These are phyloP conservation scores for Colletotrichum siamense DNA, from an alignment of 2,329 filamentous ascomycete genomes.

Conservation along the genomic window DNA sequence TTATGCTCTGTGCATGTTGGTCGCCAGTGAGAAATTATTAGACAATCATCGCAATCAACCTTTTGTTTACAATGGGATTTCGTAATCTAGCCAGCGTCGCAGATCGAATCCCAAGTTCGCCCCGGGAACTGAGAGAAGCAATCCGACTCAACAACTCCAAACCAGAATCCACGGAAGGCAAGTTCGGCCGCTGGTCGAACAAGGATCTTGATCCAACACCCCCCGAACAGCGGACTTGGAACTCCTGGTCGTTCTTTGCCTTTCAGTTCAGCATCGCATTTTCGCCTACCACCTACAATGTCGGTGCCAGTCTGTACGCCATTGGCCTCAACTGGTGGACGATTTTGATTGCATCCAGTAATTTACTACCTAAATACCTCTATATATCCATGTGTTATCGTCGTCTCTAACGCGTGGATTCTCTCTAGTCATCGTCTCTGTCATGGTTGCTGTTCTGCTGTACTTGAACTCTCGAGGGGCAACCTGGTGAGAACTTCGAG, in stretches of 20 bases:
- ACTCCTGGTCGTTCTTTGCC: not conserved
- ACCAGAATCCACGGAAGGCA: not conserved
- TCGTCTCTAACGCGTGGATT: not conserved
- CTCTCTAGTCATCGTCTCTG: not conserved
- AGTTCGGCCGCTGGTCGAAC: not conserved
- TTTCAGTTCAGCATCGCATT: not conserved
- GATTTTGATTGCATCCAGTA: not conserved
- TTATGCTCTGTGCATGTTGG: not conserved
- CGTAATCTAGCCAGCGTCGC: not conserved
- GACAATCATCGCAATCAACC: not conserved
- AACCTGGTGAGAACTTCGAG: not conserved
- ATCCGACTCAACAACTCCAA: not conserved
- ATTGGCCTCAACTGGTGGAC: constrained; percentile 7
- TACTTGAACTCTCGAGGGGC: not conserved
- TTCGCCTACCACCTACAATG: constrained; percentile 4
- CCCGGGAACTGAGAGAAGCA: not conserved
- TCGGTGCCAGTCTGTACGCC: constrained; percentile 3
- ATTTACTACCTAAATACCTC: not conserved
- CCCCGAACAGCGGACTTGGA: not conserved
- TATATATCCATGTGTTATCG: not conserved
- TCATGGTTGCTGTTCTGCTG: not conserved
- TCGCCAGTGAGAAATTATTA: not conserved
- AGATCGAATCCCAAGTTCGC: not conserved
- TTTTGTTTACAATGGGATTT: not conserved
- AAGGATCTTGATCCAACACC: not conserved